Base-by-base conservation (phyloP, 129 eudicot species). In the Scalesia atractyloides region DNA sequence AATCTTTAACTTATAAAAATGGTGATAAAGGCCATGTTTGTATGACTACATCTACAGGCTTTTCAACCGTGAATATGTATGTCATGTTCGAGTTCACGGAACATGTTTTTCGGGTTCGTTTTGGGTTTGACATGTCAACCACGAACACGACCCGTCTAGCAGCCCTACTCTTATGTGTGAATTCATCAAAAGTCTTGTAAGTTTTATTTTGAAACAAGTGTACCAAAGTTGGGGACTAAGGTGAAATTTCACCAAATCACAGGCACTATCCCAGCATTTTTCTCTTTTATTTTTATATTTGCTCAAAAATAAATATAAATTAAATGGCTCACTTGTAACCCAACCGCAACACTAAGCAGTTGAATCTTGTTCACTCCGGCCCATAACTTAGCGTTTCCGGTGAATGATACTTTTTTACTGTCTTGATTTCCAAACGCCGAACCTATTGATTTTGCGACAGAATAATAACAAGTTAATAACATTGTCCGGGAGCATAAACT, bases 311-410 rank as follows among this genome's bases (percentile, higher is more conserved):
- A 9, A 9, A 56, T 9, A 48, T 9, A 18, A 73, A 60, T n/a
- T 76, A 16, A 46, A 16, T 43, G 37, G 82, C 95, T 86, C 74
- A 91, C 97, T 70, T 84, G 96, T 73, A 91, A 81, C 66, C 97
- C 97, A 43, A 86, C 83, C 14, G 95, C 86, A 46, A 86, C 86
- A 72, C 96, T 88, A 46, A 91, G 95, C 49, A 91, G 82, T 19
- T 91, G 81, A 59, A 91, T 82, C 74, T 66, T 84, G 88, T 89
- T 92, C 62, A 46, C 19, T 85, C 96, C 95, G 49, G 95, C 89
- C 19, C 76, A 84, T 74, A 87, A 57, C 58, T 80, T 67, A 65
- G 84, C 85, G 30, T 78, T 64, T 73, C 87, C 85, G 12, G 79
- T 78, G 80, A 84, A 84, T 7, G 80, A 80, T 67, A 88, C 82